These are phyloP conservation scores for Lepidium sativum DNA, from an alignment of 345 rosid species.

Conservation along the genomic window DNA sequence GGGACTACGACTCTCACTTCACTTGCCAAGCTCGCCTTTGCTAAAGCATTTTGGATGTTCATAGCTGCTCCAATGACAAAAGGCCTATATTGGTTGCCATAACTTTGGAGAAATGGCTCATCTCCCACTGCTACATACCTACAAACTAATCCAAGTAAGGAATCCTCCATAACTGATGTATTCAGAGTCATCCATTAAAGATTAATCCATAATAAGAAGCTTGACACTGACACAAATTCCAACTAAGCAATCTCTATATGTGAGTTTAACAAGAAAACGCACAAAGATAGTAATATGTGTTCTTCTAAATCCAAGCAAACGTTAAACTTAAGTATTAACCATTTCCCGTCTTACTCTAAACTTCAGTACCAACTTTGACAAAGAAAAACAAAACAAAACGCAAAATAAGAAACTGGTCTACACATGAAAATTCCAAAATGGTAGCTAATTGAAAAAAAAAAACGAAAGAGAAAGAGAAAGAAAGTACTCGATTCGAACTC, in stretches of 20 bases:
- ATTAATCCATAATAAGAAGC: background rate
- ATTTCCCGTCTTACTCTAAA: background rate
- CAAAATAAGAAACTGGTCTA: background rate
- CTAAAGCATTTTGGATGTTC: conserved; percentile 67
- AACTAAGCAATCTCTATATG: background rate
- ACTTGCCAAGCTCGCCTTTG: conserved; percentile 51
- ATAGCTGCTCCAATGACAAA: conserved; percentile 70
- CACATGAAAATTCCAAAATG: background rate
- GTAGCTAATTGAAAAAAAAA: no score
- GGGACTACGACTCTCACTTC: conserved; percentile 83
- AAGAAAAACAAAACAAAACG: background rate
- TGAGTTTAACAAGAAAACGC: background rate
- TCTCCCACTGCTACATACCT: conserved; percentile 86
- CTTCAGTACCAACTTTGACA: background rate
- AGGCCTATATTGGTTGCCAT: conserved; percentile 63
- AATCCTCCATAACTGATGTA: background rate
- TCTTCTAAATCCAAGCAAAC: background rate
- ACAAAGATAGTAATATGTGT: background rate
- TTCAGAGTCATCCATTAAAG: background rate
- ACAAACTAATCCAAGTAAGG: conserved; percentile 16
- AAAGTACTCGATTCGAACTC: conserved; percentile 63
- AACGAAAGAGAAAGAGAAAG: background rate
- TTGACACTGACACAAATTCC: background rate
- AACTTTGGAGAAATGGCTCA: conserved; percentile 63
- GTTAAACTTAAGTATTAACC: background rate